phyloP scores from a whole-genome alignment of 805 yeast species.

The Candida orba region DNA sequence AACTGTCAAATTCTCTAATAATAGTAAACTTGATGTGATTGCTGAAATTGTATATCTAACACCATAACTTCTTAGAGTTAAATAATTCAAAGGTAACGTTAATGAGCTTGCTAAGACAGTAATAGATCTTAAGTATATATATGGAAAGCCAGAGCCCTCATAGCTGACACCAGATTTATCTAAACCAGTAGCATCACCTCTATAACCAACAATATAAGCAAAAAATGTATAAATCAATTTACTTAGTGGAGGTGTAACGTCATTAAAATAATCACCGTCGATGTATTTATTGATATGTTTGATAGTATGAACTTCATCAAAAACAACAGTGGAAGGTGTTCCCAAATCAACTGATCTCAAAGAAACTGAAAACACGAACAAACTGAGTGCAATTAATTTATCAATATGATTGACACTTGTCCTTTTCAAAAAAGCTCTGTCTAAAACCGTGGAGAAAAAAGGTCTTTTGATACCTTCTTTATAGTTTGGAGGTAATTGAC shows the following conservation, averaged over 20 bases:
- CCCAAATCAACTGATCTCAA: constrained; percentile 29
- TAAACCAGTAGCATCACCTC: constrained; percentile 27
- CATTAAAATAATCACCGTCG: constrained; percentile 56
- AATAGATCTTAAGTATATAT: constrained; percentile 47
- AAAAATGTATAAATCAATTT: constrained; percentile 51
- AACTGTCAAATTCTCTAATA: constrained; percentile 58
- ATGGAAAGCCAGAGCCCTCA: constrained; percentile 31
- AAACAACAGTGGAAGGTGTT: constrained; percentile 35
- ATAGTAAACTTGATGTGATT: constrained; percentile 42
- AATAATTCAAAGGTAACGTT: constrained; percentile 44
- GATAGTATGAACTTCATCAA: constrained; percentile 41
- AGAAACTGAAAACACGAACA: constrained; percentile 18
- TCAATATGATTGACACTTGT: constrained; percentile 5
- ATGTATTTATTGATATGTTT: constrained; percentile 37
- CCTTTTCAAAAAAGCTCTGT: constrained; percentile 13
- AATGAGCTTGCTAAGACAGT: constrained; percentile 50
- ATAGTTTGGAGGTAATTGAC: constrained; percentile 23
- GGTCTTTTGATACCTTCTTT: constrained; percentile 28
- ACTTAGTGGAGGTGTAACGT: constrained; percentile 67
- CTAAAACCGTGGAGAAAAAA: constrained; percentile 24
- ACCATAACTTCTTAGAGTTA: constrained; percentile 47
- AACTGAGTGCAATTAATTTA: constrained; percentile 19
- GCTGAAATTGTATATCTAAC: constrained; percentile 45
- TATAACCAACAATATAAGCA: constrained; percentile 45
- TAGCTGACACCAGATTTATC: constrained; percentile 13